A percentile compares a stretch with the other conserved stretches of the same genome.
Evolutionary conservation across 140 eudicot species (phyloP).

Genomic region (Cichorium intybus): DNA sequence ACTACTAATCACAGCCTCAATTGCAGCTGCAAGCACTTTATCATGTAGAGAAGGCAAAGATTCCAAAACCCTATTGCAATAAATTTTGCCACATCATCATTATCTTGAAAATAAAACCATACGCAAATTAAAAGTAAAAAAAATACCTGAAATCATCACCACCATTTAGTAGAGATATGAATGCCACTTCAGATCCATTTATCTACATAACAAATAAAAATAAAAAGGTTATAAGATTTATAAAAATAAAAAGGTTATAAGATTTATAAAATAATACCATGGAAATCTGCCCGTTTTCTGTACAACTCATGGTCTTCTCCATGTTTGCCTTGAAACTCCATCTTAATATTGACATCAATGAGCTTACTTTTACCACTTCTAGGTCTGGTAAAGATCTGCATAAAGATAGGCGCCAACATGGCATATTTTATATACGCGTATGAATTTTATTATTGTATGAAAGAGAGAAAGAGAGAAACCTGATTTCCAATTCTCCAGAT

Average conservation of each 20-base stretch:
- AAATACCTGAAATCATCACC: conserved; percentile 67
- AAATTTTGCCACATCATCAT: conserved; percentile 13
- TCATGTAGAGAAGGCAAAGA: conserved; percentile 91
- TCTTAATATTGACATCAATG: conserved; percentile 65
- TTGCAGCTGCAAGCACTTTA: conserved; percentile 93
- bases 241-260: conserved; percentile 1
- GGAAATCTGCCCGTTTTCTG: conserved; percentile 60
- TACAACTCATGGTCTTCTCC: conserved; percentile 64
- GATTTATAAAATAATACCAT: conserved; percentile 48
- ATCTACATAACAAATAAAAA: conserved; percentile 37
- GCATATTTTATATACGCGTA: background rate
- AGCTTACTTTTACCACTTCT: conserved; percentile 55
- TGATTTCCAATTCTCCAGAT: conserved; percentile 78
- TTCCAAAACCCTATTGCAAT: conserved; percentile 56
- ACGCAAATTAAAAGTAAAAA: background rate
- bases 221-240: background rate
- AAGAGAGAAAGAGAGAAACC: conserved; percentile 43
- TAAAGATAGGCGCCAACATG: conserved; percentile 17
- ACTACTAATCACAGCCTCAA: conserved; percentile 62
- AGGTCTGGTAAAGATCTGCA: conserved; percentile 88
- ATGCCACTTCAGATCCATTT: conserved; percentile 75
- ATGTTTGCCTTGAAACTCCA: conserved; percentile 84
- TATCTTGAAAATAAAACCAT: background rate
- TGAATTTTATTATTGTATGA: background rate
- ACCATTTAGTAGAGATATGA: conserved; percentile 52